Conservation (phyloP, 495 filamentous ascomycete species). For the Apiosordaria backusii region DNA sequence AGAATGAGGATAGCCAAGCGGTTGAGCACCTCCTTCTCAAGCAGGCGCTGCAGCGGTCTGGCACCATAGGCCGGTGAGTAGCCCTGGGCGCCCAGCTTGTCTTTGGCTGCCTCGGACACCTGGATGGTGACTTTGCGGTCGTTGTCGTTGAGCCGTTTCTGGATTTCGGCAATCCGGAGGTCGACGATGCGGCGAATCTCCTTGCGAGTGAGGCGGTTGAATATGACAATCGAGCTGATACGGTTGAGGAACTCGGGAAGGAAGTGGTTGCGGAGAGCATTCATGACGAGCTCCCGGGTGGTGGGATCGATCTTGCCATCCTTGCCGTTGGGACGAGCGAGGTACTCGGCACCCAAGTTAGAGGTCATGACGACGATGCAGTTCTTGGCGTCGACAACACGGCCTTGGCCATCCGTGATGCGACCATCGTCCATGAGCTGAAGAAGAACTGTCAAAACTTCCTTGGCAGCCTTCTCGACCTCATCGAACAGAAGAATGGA, state of each 20-base stretch:
- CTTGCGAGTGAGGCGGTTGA: slow-evolving; percentile 84
- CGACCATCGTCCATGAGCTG: slow-evolving; percentile 99
- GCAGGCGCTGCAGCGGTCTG: slow-evolving; percentile 77
- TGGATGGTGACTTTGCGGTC: slow-evolving; percentile 74
- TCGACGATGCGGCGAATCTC: slow-evolving; percentile 98
- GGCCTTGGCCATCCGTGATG: slow-evolving; percentile 95
- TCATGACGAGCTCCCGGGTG: slow-evolving; percentile 84
- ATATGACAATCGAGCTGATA: slow-evolving; percentile 92
- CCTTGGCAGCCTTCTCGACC: slow-evolving; percentile 97
- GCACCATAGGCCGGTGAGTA: slow-evolving; percentile 95
- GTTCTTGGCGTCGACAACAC: slow-evolving; percentile 91
- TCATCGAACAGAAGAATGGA: slow-evolving; percentile 98
- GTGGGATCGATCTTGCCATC: slow-evolving; percentile 86
- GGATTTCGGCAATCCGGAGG: slow-evolving; percentile 81
- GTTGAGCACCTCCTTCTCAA: slow-evolving; percentile 96
- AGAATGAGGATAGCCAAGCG: slow-evolving; percentile 85
- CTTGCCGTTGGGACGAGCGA: slow-evolving; percentile 68
- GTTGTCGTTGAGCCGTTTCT: slow-evolving; percentile 78
- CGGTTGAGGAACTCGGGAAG: slow-evolving; percentile 97
- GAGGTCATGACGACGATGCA: slow-evolving; percentile 99
- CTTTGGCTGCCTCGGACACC: slow-evolving; percentile 76
- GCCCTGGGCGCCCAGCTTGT: slow-evolving; percentile 81
- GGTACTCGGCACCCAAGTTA: slow-evolving; percentile 91
- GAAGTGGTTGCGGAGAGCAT: slow-evolving; percentile 87
- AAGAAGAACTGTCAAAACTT: slow-evolving; percentile 91